Base-by-base conservation (phyloP, 2,329 filamentous ascomycete species). In the Harringtonia aguacate region DNA sequence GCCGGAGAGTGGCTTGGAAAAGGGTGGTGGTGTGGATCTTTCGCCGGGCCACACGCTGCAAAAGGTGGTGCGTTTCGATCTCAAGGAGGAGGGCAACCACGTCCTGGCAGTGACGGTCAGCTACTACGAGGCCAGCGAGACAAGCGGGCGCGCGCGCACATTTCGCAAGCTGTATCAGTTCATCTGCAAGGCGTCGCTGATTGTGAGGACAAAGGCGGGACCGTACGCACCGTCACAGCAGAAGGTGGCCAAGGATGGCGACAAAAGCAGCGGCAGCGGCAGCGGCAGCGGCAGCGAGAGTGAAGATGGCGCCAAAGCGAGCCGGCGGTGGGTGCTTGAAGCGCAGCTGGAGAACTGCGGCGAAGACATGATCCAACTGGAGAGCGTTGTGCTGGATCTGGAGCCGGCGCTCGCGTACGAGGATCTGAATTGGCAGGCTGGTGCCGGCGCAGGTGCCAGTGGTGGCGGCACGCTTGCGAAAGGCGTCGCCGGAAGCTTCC, bases 131-230 rank as follows among this genome's bases (percentile, higher is more conserved):
- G 88, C 85, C 0, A 75, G 74, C n/a, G 69, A 84, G 53, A 79
- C 75, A 17, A 76, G 73, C 50, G 78, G 78, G 4, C 75, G 86
- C 40, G 82, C 85, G 31, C 72, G 92, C 47, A 94, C 87, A 10
- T 97, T 97, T 59, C 73, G 90, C 52, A 97, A 97, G 66, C 67
- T 98, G 48, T 98, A 97, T 62, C 92, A 97, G 61, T 98, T 98
- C 58, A 81, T 94, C 44, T 92, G 89, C 58, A 90, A 94, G 67
- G 79, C 86, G 33, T 84, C 88, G 48, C 69, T 98, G 52, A 86
- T 89, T 50, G 90, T 98, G 47, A 73, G 90, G 50, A 95, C 90
- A 1, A 98, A 97, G 61, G 77, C 87, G 4, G 85, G 84, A 4
- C 72, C 79, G 41, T 50, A 44, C 30, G 5, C 18, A 7, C 58